These are phyloP conservation scores for Adansonia madagascariensis DNA, from an alignment of 441 rosid species.

Conservation along the genomic window DNA sequence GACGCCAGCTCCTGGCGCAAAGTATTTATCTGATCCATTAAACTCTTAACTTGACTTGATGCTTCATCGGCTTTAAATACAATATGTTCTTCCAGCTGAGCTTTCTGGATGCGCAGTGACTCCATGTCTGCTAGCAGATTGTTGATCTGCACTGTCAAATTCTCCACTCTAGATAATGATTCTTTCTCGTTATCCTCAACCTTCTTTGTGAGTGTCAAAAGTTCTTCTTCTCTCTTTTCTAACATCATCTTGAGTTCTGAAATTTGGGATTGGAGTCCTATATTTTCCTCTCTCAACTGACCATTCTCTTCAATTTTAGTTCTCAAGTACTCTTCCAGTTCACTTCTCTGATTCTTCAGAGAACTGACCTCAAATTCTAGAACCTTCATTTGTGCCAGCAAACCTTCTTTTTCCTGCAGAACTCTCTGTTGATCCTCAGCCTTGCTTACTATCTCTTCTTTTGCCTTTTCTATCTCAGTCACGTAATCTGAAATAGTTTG, in stretches of 20 bases:
- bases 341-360: slow-evolving; percentile 49
- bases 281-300: slow-evolving; percentile 44
- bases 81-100: slow-evolving; percentile 55
- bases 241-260: slow-evolving; percentile 54
- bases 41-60: slow-evolving; percentile 41
- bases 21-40: slow-evolving; percentile 44
- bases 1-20: slow-evolving; percentile 47
- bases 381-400: slow-evolving; percentile 41
- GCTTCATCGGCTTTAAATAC: slow-evolving; percentile 49
- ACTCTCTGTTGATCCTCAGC: slow-evolving; percentile 34
- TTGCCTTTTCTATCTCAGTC: slow-evolving; percentile 15
- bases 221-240: slow-evolving; percentile 51
- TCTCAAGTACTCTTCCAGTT: slow-evolving; percentile 54
- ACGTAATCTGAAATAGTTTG: neutral
- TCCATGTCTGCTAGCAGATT: slow-evolving; percentile 40
- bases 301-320: slow-evolving; percentile 40
- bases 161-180: slow-evolving; percentile 56
- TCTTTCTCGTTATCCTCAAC: slow-evolving; percentile 59
- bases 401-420: slow-evolving; percentile 56
- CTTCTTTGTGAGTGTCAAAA: slow-evolving; percentile 49
- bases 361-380: slow-evolving; percentile 51
- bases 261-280: slow-evolving; percentile 44
- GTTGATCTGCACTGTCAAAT: slow-evolving; percentile 34
- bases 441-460: slow-evolving; percentile 16
- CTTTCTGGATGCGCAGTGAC: slow-evolving; percentile 42